Percentiles rank a stretch among this genome's conserved stretches.
Evolutionary conservation across 2,329 filamentous ascomycete species (phyloP).

Genomic region (Pleurostoma richardsiae): DNA sequence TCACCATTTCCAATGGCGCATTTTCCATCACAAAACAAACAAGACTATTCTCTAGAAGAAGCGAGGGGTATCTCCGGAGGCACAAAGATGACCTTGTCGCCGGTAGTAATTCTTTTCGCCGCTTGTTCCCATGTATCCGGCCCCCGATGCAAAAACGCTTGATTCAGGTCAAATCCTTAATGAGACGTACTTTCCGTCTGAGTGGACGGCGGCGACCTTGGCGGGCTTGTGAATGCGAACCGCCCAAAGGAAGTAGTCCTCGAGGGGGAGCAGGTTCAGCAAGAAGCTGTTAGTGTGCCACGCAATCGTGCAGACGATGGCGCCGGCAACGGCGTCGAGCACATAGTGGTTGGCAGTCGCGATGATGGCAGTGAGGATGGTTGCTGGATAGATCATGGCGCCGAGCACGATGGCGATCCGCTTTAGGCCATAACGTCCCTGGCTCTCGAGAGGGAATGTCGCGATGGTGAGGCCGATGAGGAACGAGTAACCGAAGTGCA

Average conservation of each 20-base stretch:
- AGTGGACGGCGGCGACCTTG: neutral
- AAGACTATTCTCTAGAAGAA: too few species aligned
- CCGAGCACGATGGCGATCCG: conserved; percentile 37
- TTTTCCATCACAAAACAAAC: too few species aligned
- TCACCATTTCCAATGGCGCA: too few species aligned
- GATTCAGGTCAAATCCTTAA: neutral
- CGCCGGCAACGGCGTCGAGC: conserved; percentile 65
- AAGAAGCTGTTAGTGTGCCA: conserved; percentile 53
- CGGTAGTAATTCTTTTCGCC: too few species aligned
- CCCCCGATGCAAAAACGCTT: too few species aligned
- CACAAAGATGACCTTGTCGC: too few species aligned
- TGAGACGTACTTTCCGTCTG: neutral
- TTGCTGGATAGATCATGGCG: conserved; percentile 58
- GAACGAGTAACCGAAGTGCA: conserved; percentile 72
- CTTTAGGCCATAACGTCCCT: conserved; percentile 45
- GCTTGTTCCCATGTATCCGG: too few species aligned
- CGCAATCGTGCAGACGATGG: conserved; percentile 57
- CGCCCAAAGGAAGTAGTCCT: conserved; percentile 63
- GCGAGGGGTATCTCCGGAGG: too few species aligned
- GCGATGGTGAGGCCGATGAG: conserved; percentile 67
- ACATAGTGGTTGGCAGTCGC: conserved; percentile 71
- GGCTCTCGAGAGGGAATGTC: conserved; percentile 55
- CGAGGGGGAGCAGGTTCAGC: conserved; percentile 58
- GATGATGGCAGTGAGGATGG: conserved; percentile 63
- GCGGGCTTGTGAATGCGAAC: conserved; percentile 61